phyloP scores from a whole-genome alignment of 768 basidiomycete species.

The Rubroboletus pulcherrimus region DNA sequence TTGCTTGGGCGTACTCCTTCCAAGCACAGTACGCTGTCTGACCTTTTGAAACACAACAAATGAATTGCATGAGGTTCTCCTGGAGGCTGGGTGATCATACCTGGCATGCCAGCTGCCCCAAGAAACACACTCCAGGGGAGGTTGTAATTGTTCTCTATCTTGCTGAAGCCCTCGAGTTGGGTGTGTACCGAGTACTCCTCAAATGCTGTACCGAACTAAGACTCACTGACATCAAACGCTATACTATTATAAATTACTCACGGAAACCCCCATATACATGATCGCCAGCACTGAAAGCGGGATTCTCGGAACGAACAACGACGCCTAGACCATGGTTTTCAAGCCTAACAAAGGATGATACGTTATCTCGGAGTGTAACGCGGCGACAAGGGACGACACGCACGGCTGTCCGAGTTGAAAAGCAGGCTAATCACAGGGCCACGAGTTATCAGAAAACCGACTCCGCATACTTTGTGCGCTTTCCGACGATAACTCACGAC shows the following conservation, averaged over 20 bases:
- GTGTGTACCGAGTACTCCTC: constrained; percentile 17
- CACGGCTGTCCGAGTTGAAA: constrained; percentile 18
- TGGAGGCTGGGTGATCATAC: constrained; percentile 8
- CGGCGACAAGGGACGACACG: not conserved
- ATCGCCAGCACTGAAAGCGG: constrained; percentile 1
- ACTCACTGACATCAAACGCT: constrained; percentile 36
- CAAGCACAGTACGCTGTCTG: constrained; percentile 21
- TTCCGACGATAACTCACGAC: not conserved
- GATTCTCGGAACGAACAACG: constrained; percentile 12
- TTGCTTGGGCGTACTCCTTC: constrained; percentile 18
- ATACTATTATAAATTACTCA: constrained; percentile 34
- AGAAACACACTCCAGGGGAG: constrained; percentile 31
- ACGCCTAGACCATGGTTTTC: constrained; percentile 40
- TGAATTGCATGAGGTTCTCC: not conserved
- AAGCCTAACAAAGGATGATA: not conserved
- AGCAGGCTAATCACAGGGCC: not conserved
- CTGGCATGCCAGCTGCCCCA: constrained; percentile 32
- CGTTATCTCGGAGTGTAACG: not conserved
- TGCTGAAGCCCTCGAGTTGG: not conserved
- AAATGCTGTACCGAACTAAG: constrained; percentile 34
- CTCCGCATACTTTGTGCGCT: not conserved
- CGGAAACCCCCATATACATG: constrained; percentile 26
- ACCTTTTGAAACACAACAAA: constrained; percentile 10
- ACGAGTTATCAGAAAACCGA: not conserved
- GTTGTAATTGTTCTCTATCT: constrained; percentile 26